Evolutionary conservation across 805 yeast species (phyloP), one percentile per base, ranked within the genome.

Genomic region (Brettanomyces naardenensis): DNA sequence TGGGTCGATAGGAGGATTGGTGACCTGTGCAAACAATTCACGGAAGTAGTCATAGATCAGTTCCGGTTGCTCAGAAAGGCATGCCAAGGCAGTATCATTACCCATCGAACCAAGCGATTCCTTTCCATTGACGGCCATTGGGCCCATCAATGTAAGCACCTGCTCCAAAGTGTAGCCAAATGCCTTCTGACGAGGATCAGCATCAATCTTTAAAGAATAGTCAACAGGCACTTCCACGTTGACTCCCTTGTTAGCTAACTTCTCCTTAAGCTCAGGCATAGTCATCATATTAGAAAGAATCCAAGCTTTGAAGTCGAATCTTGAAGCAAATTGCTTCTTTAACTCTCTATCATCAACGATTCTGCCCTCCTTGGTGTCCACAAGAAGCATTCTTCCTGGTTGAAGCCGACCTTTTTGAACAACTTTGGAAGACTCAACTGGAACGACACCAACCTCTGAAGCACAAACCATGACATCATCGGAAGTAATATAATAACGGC

Each of bases 91-190:
- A 36, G 92, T 78, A 58, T 90, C 98, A 57, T 90, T 90, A 70
- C 98, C 98, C 98, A 90, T 90, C 15, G 97, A 89, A 14, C 98
- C 97, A 37, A 90, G 71, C 10, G 97, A 88, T 65, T 90, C 98
- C 58, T 89, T 90, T 44, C 90, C 95, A 48, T 77, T 81, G 28
- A 71, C 55, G 30, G 95, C 97, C 98, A 90, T 92, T 44, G 97
- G 97, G 6, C 83, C 92, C 49, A 90, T 68, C 30, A 92, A 65
- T 39, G 86, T 61, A 29, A 86, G 73, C 43, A 89, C 71, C 64
- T 90, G 97, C 65, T 90, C 98, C 53, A 80, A 81, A n/a, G 96
- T 82, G 68, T 88, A 90, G 39, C 95, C 97, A 56, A 83, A 84
- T 2, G 97, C 90, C 42, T 75, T 66, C 44, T 90, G 69, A 49